These are phyloP conservation scores for Chytriomyces hyalinus DNA, from an alignment of 192 early-diverging fungal species.

Conservation along the genomic window DNA sequence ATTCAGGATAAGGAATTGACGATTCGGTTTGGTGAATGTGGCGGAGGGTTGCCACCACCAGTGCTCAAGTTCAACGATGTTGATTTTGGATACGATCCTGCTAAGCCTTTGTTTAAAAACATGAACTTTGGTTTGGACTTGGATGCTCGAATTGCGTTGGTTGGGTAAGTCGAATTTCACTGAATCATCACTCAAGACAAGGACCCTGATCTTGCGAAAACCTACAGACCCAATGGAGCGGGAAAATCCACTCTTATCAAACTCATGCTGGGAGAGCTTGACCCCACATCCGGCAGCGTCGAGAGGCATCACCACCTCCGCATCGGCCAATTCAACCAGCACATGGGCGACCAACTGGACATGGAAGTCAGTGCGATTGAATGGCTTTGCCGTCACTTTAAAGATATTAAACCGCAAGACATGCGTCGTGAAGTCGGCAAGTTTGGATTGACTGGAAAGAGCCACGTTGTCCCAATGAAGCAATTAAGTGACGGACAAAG, in stretches of 20 bases:
- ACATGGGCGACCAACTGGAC: conserved; percentile 96
- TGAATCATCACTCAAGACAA: conserved; percentile 61
- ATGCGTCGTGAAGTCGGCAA: conserved; percentile 89
- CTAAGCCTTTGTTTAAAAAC: conserved; percentile 83
- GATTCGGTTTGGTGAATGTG: conserved; percentile 86
- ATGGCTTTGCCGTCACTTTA: conserved; percentile 86
- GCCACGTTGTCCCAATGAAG: conserved; percentile 87
- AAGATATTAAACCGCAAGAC: conserved; percentile 76
- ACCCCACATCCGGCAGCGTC: conserved; percentile 82
- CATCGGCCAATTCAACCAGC: conserved; percentile 95
- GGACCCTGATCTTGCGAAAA: conserved; percentile 59
- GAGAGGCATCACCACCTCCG: conserved; percentile 90
- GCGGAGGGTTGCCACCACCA: conserved; percentile 89
- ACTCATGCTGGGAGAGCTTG: conserved; percentile 90
- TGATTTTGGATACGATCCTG: conserved; percentile 78
- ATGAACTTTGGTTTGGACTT: conserved; percentile 97
- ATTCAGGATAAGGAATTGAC: conserved; percentile 75
- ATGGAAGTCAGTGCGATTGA: conserved; percentile 85
- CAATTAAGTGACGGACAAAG: conserved; percentile 94
- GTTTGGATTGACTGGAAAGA: conserved; percentile 91
- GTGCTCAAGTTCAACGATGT: conserved; percentile 93
- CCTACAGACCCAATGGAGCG: conserved; percentile 64
- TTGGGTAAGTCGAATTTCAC: conserved; percentile 69
- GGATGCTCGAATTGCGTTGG: conserved; percentile 97
- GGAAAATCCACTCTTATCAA: conserved; percentile 97